These are phyloP conservation scores for Sugiyamaella paludigena DNA, from an alignment of 1,139 yeast genomes.

Conservation along the genomic window DNA sequence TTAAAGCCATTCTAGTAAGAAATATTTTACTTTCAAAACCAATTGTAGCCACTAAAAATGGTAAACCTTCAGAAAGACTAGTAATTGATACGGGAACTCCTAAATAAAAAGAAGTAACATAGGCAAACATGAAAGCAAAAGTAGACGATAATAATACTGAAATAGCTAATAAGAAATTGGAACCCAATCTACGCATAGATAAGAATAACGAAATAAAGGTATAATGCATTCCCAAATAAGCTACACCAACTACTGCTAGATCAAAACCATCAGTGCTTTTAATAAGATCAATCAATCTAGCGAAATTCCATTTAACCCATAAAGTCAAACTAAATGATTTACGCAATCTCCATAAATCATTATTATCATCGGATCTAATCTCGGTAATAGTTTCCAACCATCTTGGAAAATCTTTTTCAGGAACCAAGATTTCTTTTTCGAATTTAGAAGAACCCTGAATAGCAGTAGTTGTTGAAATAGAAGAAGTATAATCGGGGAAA, in stretches of 20 bases:
- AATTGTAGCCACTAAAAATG: constrained; percentile 86
- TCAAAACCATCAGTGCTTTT: constrained; percentile 86
- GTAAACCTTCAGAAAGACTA: constrained; percentile 86
- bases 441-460: constrained; percentile 24
- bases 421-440: constrained; percentile 47
- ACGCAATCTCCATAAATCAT: constrained; percentile 67
- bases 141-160: constrained; percentile 78
- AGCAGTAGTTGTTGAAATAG: constrained; percentile 12
- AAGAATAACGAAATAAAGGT: constrained; percentile 73
- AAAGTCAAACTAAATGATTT: constrained; percentile 64
- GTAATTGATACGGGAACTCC: constrained; percentile 62
- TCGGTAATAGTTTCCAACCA: constrained; percentile 41
- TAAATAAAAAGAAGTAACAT: constrained; percentile 54
- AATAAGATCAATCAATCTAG: constrained; percentile 53
- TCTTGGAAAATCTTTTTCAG: constrained; percentile 37
- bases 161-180: constrained; percentile 86
- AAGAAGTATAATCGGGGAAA: too few relatives aligned
- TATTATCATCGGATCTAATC: constrained; percentile 42
- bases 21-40: constrained; percentile 89
- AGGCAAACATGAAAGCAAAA: constrained; percentile 83
- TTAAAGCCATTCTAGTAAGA: constrained; percentile 63
- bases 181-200: constrained; percentile 78
- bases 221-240: constrained; percentile 88
- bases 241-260: constrained; percentile 72
- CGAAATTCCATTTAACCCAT: constrained; percentile 48